These are phyloP conservation scores for Arachnomyces sp. DNA, from an alignment of 2,329 filamentous ascomycete species.

Conservation along the genomic window DNA sequence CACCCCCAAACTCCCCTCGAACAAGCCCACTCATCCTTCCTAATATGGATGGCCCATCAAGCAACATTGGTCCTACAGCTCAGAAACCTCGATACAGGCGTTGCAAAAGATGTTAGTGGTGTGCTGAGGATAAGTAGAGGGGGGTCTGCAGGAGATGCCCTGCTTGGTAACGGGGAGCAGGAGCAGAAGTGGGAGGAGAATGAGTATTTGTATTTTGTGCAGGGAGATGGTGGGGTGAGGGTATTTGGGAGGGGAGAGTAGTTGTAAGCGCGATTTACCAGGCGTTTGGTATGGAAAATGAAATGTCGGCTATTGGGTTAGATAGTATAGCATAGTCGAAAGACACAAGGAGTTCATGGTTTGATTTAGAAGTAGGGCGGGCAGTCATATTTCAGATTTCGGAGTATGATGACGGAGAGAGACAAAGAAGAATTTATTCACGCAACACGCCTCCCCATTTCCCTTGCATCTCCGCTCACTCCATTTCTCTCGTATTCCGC, in stretches of 20 bases:
- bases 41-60: slow-evolving; percentile 64
- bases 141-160: slow-evolving; percentile 14
- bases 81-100: slow-evolving; percentile 72
- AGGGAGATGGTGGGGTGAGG: slow-evolving; percentile 66
- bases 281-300: slow-evolving; percentile 1
- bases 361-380: background rate
- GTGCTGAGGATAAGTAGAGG: slow-evolving; percentile 68
- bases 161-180: slow-evolving; percentile 21
- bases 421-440: slow-evolving; percentile 32
- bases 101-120: slow-evolving; percentile 84
- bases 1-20: slow-evolving; percentile 57
- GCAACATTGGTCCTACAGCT: slow-evolving; percentile 64
- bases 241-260: slow-evolving; percentile 76
- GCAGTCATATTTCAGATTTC: background rate
- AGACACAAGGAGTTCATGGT: background rate
- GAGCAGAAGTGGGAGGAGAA: slow-evolving; percentile 40
- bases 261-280: slow-evolving; percentile 3
- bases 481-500: background rate
- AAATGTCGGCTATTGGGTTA: background rate
- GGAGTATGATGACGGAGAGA: too few species aligned
- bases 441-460: slow-evolving; percentile 23
- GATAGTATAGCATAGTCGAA: background rate
- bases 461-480: slow-evolving; percentile 13
- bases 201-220: slow-evolving; percentile 75
- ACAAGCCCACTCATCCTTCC: slow-evolving; percentile 60